These are phyloP conservation scores for Gregarina niphandrodes DNA, from an alignment of 169 alveolate species.

Conservation along the genomic window DNA sequence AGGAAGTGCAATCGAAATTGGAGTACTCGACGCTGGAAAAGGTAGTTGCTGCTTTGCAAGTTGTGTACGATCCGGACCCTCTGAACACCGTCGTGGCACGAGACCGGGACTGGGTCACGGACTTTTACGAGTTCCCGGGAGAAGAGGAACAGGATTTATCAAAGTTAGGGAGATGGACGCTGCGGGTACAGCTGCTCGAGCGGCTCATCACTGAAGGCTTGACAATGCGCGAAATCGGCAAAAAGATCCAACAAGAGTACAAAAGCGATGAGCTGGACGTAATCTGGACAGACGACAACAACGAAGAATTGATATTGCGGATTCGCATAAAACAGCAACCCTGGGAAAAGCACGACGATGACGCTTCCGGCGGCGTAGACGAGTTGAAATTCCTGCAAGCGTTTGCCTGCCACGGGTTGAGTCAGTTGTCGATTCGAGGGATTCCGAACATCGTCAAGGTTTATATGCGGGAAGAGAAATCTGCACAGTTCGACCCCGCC, in stretches of 20 bases:
- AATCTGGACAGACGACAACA: slow-evolving; percentile 83
- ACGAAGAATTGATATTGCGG: slow-evolving; percentile 75
- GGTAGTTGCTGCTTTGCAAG: slow-evolving; percentile 63
- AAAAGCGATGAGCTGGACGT: slow-evolving; percentile 63
- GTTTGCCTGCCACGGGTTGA: slow-evolving; percentile 51
- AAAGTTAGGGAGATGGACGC: slow-evolving; percentile 59
- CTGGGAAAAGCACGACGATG: slow-evolving; percentile 6
- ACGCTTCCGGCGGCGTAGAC: slow-evolving; percentile 24
- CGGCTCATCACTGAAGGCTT: slow-evolving; percentile 74
- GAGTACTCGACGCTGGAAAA: slow-evolving; percentile 83
- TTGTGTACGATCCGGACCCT: slow-evolving; percentile 88
- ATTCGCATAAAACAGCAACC: slow-evolving; percentile 52
- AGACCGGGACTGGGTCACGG: slow-evolving; percentile 74
- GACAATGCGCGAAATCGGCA: slow-evolving; percentile 72
- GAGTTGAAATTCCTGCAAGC: slow-evolving; percentile 52
- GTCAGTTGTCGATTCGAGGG: slow-evolving; percentile 46
- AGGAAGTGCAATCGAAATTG: slow-evolving; percentile 67
- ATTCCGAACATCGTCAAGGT: slow-evolving; percentile 70
- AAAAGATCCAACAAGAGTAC: slow-evolving; percentile 43
- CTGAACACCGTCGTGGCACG: slow-evolving; percentile 59
- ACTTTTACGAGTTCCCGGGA: slow-evolving; percentile 76
- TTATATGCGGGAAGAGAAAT: slow-evolving; percentile 77
- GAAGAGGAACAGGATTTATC: slow-evolving; percentile 54
- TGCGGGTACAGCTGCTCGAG: slow-evolving; percentile 74
- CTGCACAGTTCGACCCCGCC: slow-evolving; percentile 50